phyloP scores from a whole-genome alignment of 192 early-diverging fungal genomes.

The Chytriomyces sp. region DNA sequence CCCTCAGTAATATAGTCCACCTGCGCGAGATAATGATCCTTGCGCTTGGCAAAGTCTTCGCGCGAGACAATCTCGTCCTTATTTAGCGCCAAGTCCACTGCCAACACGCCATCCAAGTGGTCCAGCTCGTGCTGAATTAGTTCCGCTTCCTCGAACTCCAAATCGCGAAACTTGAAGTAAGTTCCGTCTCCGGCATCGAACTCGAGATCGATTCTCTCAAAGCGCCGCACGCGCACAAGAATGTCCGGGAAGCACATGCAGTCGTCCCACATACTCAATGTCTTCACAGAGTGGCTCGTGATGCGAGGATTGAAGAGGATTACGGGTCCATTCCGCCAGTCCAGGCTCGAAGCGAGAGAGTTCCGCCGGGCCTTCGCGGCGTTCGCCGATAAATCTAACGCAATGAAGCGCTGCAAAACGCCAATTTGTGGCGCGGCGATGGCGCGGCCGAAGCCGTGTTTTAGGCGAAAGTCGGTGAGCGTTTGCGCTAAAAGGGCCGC shows the following conservation, averaged over 20 bases:
- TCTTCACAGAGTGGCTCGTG: background rate
- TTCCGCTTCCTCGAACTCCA: constrained; percentile 19
- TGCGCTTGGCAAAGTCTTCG: background rate
- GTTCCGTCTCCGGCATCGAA: background rate
- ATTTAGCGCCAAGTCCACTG: constrained; percentile 28
- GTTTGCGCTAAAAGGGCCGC: background rate
- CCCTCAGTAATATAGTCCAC: background rate
- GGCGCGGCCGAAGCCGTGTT: background rate
- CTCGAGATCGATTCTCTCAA: no score
- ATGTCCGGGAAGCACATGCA: no score
- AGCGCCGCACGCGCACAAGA: no score
- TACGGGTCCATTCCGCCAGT: no score
- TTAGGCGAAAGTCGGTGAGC: background rate
- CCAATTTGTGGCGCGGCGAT: background rate
- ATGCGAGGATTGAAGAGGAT: no score
- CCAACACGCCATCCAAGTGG: constrained; percentile 42
- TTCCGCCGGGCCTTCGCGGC: no score
- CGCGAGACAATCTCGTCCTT: background rate
- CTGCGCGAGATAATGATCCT: background rate
- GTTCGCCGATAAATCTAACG: no score
- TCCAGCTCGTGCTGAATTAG: constrained; percentile 51
- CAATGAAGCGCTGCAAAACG: background rate
- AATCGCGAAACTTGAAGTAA: background rate
- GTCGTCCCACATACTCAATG: no score
- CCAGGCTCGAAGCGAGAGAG: no score